Percentiles rank a stretch among this genome's conserved stretches.
These are phyloP conservation scores for Pilaira anomala DNA, from an alignment of 192 early-diverging fungal species.

Conservation along the genomic window DNA sequence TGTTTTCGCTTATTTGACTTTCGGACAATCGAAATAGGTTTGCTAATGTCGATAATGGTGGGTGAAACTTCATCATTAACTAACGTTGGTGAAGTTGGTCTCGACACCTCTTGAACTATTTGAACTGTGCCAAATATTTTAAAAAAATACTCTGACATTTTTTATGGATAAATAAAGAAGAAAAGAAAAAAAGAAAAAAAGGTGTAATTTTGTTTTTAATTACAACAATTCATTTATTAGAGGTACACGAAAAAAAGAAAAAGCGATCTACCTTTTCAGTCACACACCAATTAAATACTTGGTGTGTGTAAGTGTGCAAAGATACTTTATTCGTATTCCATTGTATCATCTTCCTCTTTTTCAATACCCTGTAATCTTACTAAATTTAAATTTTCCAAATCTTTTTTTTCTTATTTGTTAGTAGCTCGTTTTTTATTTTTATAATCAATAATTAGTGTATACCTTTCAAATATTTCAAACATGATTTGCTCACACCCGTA, in stretches of 20 bases:
- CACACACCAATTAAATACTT: no score
- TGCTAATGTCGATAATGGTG: neutral
- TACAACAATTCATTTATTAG: neutral
- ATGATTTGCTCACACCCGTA: constrained; percentile 33
- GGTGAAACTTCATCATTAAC: neutral
- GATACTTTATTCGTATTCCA: constrained; percentile 3
- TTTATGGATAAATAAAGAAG: neutral
- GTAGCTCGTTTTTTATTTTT: no score
- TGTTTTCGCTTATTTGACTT: constrained; percentile 2
- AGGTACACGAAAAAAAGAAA: neutral
- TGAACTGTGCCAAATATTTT: constrained; percentile 29
- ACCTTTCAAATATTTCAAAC: constrained; percentile 20
- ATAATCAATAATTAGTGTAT: neutral
- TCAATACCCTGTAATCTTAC: constrained; percentile 15
- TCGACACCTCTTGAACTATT: constrained; percentile 35
- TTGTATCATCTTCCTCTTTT: constrained; percentile 11
- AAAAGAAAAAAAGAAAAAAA: neutral
- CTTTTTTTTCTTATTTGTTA: neutral
- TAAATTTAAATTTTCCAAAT: constrained; percentile 1
- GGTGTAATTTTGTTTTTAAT: no score
- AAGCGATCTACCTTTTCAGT: neutral
- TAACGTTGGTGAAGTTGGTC: neutral
- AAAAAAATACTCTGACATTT: constrained; percentile 17
- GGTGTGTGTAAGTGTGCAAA: no score
- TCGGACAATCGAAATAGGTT: neutral